Conservation (phyloP, 192 early-diverging fungal species). For the Podila verticillata region DNA sequence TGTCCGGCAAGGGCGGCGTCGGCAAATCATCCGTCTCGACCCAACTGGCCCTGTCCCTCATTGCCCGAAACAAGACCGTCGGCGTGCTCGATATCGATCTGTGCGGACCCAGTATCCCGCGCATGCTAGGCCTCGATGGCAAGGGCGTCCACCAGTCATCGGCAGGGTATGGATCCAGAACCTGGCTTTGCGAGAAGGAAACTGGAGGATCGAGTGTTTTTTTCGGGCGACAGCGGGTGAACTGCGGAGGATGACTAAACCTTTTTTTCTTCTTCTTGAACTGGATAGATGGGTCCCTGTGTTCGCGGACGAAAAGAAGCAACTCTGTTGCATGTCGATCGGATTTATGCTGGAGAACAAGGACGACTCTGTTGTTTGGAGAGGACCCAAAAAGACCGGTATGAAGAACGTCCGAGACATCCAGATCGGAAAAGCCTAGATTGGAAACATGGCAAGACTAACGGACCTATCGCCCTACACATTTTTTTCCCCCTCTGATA, state of each 20-base stretch:
- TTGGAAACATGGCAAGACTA: no score
- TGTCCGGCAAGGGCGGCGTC: slow-evolving; percentile 98
- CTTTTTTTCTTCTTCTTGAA: background rate
- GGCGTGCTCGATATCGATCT: slow-evolving; percentile 97
- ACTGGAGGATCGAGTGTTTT: no score
- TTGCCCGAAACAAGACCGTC: slow-evolving; percentile 72
- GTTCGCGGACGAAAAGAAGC: slow-evolving; percentile 72
- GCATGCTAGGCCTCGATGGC: slow-evolving; percentile 93
- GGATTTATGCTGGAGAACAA: slow-evolving; percentile 91
- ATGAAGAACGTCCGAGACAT: slow-evolving; percentile 3
- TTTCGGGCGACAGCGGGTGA: background rate
- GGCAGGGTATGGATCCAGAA: slow-evolving; percentile 69
- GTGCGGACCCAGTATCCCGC: slow-evolving; percentile 96
- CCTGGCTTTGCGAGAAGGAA: no score
- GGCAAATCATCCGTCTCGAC: slow-evolving; percentile 95
- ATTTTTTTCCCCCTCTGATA: slow-evolving; percentile 21
- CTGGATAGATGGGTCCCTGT: slow-evolving; percentile 80
- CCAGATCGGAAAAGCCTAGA: no score
- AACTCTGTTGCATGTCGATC: slow-evolving; percentile 93
- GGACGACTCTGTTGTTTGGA: slow-evolving; percentile 97
- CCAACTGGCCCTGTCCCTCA: slow-evolving; percentile 79
- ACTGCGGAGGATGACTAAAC: slow-evolving; percentile 7
- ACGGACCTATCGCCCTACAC: background rate
- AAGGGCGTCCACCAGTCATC: slow-evolving; percentile 91
- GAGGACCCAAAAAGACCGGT: slow-evolving; percentile 98